Evolutionary conservation across 2,329 filamentous ascomycete genomes (phyloP).

Genomic region (Fusarium sp.): DNA sequence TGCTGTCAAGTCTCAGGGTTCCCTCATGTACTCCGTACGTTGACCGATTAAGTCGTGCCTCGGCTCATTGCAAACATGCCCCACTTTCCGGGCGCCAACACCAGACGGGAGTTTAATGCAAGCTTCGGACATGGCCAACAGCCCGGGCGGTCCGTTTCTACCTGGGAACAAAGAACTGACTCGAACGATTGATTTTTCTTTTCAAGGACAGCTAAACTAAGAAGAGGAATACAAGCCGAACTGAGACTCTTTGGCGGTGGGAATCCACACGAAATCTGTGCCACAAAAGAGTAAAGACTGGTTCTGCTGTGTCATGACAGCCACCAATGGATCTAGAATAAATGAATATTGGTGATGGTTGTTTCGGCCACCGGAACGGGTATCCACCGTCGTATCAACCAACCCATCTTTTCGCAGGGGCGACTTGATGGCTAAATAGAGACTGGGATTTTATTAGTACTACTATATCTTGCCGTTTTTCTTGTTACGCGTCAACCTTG

Average conservation of each 20-base stretch:
- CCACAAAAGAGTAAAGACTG: not conserved
- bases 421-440: constrained; percentile 28
- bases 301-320: not conserved
- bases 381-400: constrained; percentile 16
- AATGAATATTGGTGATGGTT: not conserved
- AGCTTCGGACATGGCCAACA: constrained; percentile 13
- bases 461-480: not conserved
- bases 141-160: not conserved
- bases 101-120: constrained; percentile 21
- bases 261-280: not conserved
- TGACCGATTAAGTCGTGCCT: constrained; percentile 31
- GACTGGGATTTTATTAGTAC: constrained; percentile 26
- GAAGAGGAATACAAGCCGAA: not conserved
- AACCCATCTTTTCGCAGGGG: constrained; percentile 21
- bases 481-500: not conserved
- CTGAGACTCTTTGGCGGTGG: not conserved
- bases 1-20: too few species aligned
- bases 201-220: not conserved
- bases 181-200: not conserved
- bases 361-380: constrained; percentile 15
- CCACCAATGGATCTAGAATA: not conserved
- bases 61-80: constrained; percentile 29
- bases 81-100: constrained; percentile 29
- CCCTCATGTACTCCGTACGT: not conserved
- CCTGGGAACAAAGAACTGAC: not conserved